Base-by-base conservation (phyloP, 305 asterid genomes). In the Euphrasia arctica region DNA sequence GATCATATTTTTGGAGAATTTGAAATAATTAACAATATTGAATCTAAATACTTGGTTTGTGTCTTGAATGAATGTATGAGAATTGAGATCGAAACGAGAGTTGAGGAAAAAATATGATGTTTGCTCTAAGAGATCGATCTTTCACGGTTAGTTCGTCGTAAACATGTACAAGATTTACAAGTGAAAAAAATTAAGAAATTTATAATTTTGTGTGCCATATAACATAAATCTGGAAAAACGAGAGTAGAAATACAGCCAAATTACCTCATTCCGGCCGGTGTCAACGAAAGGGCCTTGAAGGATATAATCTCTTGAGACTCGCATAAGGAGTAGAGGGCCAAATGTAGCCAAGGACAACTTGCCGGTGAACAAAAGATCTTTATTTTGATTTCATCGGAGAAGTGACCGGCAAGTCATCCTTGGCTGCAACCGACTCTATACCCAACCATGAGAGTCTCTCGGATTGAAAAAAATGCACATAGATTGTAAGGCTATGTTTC, bases 351-450 rank as follows among this genome's bases (percentile, higher is more conserved):
- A 77, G 29, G 71, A 65, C 78, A 73, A 72, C 85, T 79, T 75
- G 88, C 83, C 85, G 80, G 54, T 14, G 0, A 42, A 25, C 27
- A 1, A 25, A 49, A 11, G 14, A 4, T 12, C 15, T 5, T 5
- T 4, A 28, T 31, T 52, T 12, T 3, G 11, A 9, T 54, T 22
- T 29, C 34, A 25, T 25, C 27, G 27, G 27, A 54, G 32, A 31
- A 27, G 29, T 56, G 1, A 27, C 61, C 88, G 88, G 88, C 88
- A 82, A 82, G 88, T 83, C 89, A 83, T 83, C 81, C 89, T 83
- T 83, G 89, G 89, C 89, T 83, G 79, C 78, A 80, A 65, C 69
- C 64, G 59, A 70, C 83, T 72, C 80, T 71, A 73, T 65, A 32
- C 71, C 32, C 39, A 54, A 68, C 69, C 36, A 75, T 75, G 88